Evolutionary conservation across 2,329 filamentous ascomycete genomes (phyloP).

Genomic region (Aspergillus ochraceoroseus): DNA sequence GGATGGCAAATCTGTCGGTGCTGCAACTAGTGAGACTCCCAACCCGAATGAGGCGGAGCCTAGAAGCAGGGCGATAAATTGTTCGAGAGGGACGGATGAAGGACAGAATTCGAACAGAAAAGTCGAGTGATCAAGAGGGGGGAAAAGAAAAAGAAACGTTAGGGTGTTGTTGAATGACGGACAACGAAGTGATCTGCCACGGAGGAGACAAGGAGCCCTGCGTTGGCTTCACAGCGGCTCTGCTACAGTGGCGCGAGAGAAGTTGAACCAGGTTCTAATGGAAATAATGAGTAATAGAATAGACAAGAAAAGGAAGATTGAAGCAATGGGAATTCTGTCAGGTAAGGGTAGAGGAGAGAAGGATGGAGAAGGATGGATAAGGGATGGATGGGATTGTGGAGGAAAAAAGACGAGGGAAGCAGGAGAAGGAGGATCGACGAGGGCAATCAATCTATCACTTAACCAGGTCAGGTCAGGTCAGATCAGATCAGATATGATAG

Average conservation of each 20-base stretch:
- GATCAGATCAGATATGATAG: constrained; percentile 25
- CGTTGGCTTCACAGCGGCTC: too few species aligned
- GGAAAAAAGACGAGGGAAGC: constrained; percentile 3
- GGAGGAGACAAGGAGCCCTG: too few species aligned
- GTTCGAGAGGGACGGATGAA: too few species aligned
- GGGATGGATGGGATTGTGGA: constrained; percentile 8
- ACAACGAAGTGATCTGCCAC: constrained; percentile 16
- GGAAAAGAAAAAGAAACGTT: constrained; percentile 9
- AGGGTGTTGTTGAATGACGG: constrained; percentile 4
- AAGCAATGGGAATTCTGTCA: too few species aligned
- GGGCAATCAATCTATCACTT: constrained; percentile 17
- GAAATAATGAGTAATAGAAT: too few species aligned
- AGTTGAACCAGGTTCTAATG: too few species aligned
- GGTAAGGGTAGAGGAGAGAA: neutral
- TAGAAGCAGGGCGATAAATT: too few species aligned
- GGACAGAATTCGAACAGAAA: too few species aligned
- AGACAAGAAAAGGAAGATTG: too few species aligned
- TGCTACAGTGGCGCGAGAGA: too few species aligned
- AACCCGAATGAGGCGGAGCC: constrained; percentile 18
- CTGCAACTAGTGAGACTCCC: constrained; percentile 26
- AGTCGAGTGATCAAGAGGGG: constrained; percentile 17
- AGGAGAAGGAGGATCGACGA: constrained; percentile 18
- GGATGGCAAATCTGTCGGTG: constrained; percentile 21
- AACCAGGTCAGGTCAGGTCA: too few species aligned
- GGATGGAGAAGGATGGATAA: constrained; percentile 7